Conservation (phyloP, 345 rosid genomes). For the Hibiscus trionum region DNA sequence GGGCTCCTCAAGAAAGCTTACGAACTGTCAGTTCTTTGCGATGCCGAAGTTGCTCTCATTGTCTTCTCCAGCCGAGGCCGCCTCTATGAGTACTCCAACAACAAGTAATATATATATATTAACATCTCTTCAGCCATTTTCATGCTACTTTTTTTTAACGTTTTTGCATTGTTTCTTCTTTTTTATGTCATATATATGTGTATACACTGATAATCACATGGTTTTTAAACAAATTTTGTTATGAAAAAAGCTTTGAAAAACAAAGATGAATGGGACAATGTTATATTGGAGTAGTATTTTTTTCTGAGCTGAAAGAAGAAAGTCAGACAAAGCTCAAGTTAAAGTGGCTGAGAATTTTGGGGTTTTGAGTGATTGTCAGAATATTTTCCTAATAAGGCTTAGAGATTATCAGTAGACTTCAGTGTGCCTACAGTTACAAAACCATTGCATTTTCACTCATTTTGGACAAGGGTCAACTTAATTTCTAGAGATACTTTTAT, state of each 20-base stretch:
- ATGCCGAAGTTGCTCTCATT: constrained; percentile 87
- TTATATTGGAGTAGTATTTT: neutral
- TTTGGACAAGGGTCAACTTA: neutral
- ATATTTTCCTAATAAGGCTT: neutral
- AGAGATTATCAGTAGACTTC: neutral
- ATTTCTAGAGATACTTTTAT: neutral
- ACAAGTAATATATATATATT: constrained; percentile 43
- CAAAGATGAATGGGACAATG: neutral
- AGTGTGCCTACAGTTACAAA: neutral
- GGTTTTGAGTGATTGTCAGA: neutral
- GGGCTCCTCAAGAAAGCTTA: constrained; percentile 90
- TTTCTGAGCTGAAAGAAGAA: neutral
- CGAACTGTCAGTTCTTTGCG: constrained; percentile 80
- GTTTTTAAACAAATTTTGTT: neutral
- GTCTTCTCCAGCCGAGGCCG: constrained; percentile 98
- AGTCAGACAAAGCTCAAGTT: neutral
- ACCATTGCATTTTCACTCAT: neutral
- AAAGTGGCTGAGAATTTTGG: neutral
- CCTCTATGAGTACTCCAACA: constrained; percentile 88
- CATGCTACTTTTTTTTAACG: neutral
- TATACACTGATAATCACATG: neutral
- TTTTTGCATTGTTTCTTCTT: neutral
- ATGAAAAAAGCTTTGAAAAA: neutral
- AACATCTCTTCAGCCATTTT: neutral
- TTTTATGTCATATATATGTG: neutral